These are phyloP conservation scores for Cantharellus cinnabarinus DNA, from an alignment of 768 basidiomycete genomes.

Conservation along the genomic window DNA sequence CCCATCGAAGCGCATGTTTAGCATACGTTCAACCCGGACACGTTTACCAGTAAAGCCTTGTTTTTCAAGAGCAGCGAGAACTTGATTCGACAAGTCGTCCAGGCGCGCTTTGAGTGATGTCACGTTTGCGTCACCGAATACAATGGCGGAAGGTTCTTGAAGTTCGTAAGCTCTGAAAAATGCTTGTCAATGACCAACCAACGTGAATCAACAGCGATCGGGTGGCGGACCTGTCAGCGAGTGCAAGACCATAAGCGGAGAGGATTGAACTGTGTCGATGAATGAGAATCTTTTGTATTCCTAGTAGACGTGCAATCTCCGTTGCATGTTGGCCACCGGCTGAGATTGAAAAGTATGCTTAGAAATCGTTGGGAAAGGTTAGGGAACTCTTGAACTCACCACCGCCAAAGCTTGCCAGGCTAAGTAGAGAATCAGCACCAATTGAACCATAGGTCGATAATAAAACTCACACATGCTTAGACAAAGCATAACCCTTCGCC, in stretches of 20 bases:
- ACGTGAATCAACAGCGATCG: slow-evolving; percentile 10
- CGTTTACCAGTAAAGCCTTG: slow-evolving; percentile 66
- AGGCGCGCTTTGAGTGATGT: slow-evolving; percentile 38
- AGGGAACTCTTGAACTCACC: slow-evolving; percentile 11
- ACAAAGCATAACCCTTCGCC: slow-evolving; percentile 66
- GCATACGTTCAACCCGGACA: slow-evolving; percentile 59
- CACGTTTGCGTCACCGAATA: slow-evolving; percentile 43
- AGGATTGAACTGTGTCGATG: slow-evolving; percentile 85
- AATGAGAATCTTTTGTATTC: slow-evolving; percentile 73
- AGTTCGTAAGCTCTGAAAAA: slow-evolving; percentile 50
- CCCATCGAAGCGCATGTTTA: slow-evolving; percentile 86
- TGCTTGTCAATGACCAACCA: not conserved
- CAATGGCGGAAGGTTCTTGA: slow-evolving; percentile 75
- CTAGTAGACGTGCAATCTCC: slow-evolving; percentile 71
- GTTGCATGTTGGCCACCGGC: slow-evolving; percentile 81
- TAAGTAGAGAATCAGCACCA: slow-evolving; percentile 13
- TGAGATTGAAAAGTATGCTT: not conserved
- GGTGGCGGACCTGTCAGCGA: slow-evolving; percentile 45
- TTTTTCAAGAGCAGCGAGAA: slow-evolving; percentile 40
- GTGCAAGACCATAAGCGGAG: slow-evolving; percentile 83
- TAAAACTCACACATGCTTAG: slow-evolving; percentile 38
- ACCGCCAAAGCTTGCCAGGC: slow-evolving; percentile 73
- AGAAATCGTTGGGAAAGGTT: not conserved
- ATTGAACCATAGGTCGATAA: not conserved
- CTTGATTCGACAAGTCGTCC: slow-evolving; percentile 43